Evolutionary conservation across 805 yeast genomes (phyloP).

Genomic region (Barnettozyma siamensis): DNA sequence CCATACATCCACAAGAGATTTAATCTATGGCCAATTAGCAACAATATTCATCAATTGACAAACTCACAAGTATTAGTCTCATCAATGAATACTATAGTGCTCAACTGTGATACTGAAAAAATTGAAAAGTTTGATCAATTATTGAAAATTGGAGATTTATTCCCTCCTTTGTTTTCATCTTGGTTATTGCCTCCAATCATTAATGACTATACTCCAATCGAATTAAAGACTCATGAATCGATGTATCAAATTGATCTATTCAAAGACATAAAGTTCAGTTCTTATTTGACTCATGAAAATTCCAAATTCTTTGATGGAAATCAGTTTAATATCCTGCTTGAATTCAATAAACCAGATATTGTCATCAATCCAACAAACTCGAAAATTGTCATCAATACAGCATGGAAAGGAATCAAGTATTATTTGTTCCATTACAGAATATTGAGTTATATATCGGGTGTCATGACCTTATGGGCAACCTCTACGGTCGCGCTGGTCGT

Average conservation of each 20-base stretch:
- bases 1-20: conserved; percentile 15
- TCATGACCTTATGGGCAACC: conserved; percentile 14
- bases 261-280: conserved; percentile 10
- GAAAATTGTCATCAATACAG: conserved; percentile 11
- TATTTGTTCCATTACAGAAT: conserved; percentile 21
- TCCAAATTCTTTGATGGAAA: conserved; percentile 3
- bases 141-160: conserved; percentile 4
- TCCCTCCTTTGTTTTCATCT: conserved; percentile 16
- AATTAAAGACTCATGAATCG: conserved; percentile 4
- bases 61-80: conserved; percentile 18
- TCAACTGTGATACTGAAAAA: conserved; percentile 12
- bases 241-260: conserved; percentile 11
- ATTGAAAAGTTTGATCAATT: background rate
- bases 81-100: conserved; percentile 16
- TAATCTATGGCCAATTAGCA: conserved; percentile 21
- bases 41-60: conserved; percentile 19
- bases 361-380: conserved; percentile 18
- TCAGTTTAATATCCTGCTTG: conserved; percentile 17
- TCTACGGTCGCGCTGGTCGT: conserved; percentile 12
- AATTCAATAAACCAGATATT: conserved; percentile 18
- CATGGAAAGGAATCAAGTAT: conserved; percentile 22
- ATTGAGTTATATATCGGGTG: conserved; percentile 20
- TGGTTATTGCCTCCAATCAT: conserved; percentile 18
- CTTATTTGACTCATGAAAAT: conserved; percentile 8
- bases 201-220: conserved; percentile 4